Conservation (phyloP, 2,329 filamentous ascomycete genomes). For the Pseudogymnoascus sp. region DNA sequence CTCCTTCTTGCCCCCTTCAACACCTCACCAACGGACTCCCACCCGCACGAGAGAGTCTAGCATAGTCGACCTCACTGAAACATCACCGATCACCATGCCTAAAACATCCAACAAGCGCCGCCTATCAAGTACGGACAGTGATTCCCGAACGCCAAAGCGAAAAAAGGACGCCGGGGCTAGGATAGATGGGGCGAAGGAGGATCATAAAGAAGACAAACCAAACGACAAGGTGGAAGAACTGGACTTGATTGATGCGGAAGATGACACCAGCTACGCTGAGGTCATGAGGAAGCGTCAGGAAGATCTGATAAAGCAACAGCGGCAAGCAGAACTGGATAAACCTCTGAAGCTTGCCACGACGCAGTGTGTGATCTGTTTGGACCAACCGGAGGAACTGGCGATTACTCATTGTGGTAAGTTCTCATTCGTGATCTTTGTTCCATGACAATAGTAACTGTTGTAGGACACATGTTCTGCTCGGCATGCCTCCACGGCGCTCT, state of each 20-base stretch:
- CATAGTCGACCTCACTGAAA: slow-evolving; percentile 12
- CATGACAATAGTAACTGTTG: background rate
- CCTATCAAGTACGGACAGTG: slow-evolving; percentile 22
- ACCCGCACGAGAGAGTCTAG: slow-evolving; percentile 6
- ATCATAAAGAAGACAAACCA: slow-evolving; percentile 10
- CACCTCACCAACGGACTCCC: background rate
- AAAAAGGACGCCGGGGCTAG: background rate
- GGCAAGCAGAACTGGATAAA: slow-evolving; percentile 40
- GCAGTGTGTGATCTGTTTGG: slow-evolving; percentile 62
- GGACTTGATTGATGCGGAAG: slow-evolving; percentile 23
- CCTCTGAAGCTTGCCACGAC: slow-evolving; percentile 44
- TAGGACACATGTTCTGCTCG: slow-evolving; percentile 58
- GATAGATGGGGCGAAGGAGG: background rate
- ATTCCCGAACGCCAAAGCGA: slow-evolving; percentile 10
- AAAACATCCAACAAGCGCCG: slow-evolving; percentile 11
- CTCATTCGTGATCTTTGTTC: background rate
- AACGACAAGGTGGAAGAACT: slow-evolving; percentile 18
- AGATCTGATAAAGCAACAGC: slow-evolving; percentile 29
- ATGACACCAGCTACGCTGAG: slow-evolving; percentile 21
- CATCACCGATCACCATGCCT: slow-evolving; percentile 4
- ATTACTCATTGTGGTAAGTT: slow-evolving; percentile 59
- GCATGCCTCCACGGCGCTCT: slow-evolving; percentile 55
- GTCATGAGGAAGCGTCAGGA: slow-evolving; percentile 20
- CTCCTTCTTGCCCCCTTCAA: background rate
- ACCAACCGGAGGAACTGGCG: slow-evolving; percentile 48